Percentiles rank a stretch among this genome's conserved stretches.
phyloP scores from a whole-genome alignment of 2,329 filamentous ascomycete genomes.

The Colletotrichum coccodes region DNA sequence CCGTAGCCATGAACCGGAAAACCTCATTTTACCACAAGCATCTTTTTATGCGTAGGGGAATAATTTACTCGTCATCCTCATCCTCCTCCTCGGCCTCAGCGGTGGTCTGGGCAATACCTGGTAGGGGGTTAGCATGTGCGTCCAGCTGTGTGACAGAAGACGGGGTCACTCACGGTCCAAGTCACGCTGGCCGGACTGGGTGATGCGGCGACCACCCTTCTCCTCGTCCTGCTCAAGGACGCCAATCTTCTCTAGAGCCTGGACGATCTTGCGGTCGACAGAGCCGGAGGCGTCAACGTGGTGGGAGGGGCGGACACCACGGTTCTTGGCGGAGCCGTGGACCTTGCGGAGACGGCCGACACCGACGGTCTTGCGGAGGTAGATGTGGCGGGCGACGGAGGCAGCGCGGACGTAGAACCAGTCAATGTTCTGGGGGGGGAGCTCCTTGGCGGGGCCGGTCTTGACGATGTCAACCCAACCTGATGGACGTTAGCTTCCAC shows the following conservation, averaged over 20 bases:
- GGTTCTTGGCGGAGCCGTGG: slow-evolving; percentile 98
- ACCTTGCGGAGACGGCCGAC: slow-evolving; percentile 97
- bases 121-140: not conserved
- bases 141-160: not conserved
- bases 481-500: slow-evolving; percentile 47
- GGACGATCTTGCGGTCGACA: slow-evolving; percentile 97
- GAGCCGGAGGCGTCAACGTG: slow-evolving; percentile 95
- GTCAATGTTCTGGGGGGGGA: slow-evolving; percentile 97
- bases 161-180: slow-evolving; percentile 76
- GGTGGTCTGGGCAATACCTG: slow-evolving; percentile 82
- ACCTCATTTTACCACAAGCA: slow-evolving; percentile 21
- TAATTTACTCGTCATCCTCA: slow-evolving; percentile 72
- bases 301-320: slow-evolving; percentile 88
- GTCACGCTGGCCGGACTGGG: slow-evolving; percentile 98
- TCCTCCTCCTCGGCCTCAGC: slow-evolving; percentile 77
- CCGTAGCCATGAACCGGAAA: slow-evolving; percentile 22
- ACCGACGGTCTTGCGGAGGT: slow-evolving; percentile 99
- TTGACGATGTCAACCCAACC: slow-evolving; percentile 99
- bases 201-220: slow-evolving; percentile 98
- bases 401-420: slow-evolving; percentile 95
- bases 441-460: slow-evolving; percentile 95
- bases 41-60: not conserved
- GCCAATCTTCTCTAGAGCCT: slow-evolving; percentile 99
- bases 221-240: slow-evolving; percentile 98
- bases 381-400: slow-evolving; percentile 96